Percentiles rank a stretch among this genome's conserved stretches.
These are phyloP conservation scores for Rhizodiscina lignyota DNA, from an alignment of 495 filamentous ascomycete species.

Conservation along the genomic window DNA sequence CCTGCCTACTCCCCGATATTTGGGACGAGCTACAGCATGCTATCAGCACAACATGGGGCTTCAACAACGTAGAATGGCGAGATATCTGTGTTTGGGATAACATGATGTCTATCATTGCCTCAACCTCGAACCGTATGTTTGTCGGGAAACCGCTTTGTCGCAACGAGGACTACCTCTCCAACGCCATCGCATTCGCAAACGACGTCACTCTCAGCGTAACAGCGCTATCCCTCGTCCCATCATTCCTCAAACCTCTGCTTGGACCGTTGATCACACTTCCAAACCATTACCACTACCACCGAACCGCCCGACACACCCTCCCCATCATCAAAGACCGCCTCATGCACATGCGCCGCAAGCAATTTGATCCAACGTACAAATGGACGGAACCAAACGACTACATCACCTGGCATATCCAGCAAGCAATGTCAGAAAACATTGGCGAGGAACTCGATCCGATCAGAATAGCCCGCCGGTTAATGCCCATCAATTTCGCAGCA, in stretches of 20 bases:
- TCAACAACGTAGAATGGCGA: constrained; percentile 14
- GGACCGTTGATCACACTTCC: constrained; percentile 8
- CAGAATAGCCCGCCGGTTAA: constrained; percentile 1
- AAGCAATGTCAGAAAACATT: constrained; percentile 1
- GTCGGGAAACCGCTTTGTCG: constrained; percentile 7
- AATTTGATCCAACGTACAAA: neutral
- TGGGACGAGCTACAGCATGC: constrained; percentile 24
- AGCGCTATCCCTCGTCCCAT: neutral
- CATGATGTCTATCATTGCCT: constrained; percentile 12
- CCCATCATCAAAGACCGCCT: constrained; percentile 3
- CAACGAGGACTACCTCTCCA: constrained; percentile 5
- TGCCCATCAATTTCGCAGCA: constrained; percentile 8
- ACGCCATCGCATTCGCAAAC: neutral
- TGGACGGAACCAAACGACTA: constrained; percentile 2
- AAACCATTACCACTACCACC: constrained; percentile 1
- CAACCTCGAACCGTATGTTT: constrained; percentile 20
- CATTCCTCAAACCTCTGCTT: constrained; percentile 2
- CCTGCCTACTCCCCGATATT: constrained; percentile 17
- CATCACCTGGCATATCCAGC: neutral
- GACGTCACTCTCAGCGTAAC: neutral
- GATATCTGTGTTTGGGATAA: constrained; percentile 25
- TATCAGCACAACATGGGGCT: neutral
- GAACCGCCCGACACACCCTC: neutral
- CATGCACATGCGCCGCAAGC: neutral
- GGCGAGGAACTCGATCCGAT: constrained; percentile 1